phyloP scores from a whole-genome alignment of 768 basidiomycete species.

The Pulveroboletus sp. region DNA sequence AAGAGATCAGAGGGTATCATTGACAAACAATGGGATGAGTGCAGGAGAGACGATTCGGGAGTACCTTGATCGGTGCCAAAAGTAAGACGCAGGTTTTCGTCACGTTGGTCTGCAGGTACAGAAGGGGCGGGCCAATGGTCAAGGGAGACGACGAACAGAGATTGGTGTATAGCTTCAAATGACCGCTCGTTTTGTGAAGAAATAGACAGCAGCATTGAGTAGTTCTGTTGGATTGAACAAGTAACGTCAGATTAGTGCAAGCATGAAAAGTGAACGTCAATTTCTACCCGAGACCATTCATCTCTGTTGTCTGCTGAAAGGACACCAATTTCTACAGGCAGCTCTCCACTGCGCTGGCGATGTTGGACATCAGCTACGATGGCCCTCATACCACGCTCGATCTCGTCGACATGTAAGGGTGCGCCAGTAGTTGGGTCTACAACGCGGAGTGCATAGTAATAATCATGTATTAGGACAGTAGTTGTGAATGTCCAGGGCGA shows the following conservation, averaged over 20 bases:
- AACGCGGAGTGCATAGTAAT: constrained; percentile 73
- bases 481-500: constrained; percentile 45
- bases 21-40: constrained; percentile 8
- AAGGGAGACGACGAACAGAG: constrained; percentile 75
- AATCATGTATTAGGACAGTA: constrained; percentile 69
- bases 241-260: background rate
- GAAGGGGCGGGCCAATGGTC: constrained; percentile 58
- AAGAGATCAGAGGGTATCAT: constrained; percentile 39
- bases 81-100: constrained; percentile 29
- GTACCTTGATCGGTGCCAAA: constrained; percentile 24
- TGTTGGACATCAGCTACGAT: constrained; percentile 54
- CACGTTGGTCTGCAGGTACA: constrained; percentile 16
- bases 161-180: constrained; percentile 62
- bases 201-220: constrained; percentile 60
- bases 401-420: constrained; percentile 33
- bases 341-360: constrained; percentile 49
- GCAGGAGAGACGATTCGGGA: background rate
- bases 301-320: constrained; percentile 81
- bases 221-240: constrained; percentile 43
- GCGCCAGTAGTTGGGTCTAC: constrained; percentile 31
- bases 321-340: constrained; percentile 57
- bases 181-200: constrained; percentile 59
- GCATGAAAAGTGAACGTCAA: background rate
- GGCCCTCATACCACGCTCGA: constrained; percentile 43
- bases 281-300: constrained; percentile 68